Percentiles rank a stretch among this genome's conserved stretches.
Evolutionary conservation across 2,329 filamentous ascomycete genomes (phyloP).

Genomic region (Sarocladium strictum): DNA sequence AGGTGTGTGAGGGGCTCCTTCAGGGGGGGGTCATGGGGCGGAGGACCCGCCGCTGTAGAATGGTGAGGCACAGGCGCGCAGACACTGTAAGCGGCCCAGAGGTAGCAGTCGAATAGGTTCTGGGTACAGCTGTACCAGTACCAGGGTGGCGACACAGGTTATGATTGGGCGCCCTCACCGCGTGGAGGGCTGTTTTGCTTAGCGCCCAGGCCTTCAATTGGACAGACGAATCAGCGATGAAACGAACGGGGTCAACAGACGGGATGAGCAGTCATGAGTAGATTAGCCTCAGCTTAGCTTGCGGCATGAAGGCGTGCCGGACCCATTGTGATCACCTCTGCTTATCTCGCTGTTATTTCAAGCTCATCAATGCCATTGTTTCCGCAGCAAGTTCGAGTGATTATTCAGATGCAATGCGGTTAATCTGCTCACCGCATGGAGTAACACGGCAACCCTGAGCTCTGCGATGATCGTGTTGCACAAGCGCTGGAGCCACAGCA

Average conservation of each 20-base stretch:
- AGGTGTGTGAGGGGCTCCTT: not conserved
- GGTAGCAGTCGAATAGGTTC: too few species aligned
- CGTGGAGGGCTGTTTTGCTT: conserved; percentile 6
- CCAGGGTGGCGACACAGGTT: conserved; percentile 3
- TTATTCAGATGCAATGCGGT: not conserved
- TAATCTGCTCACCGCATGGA: not conserved
- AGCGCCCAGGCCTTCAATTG: conserved; percentile 2
- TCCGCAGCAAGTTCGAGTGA: not conserved
- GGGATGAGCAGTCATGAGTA: not conserved
- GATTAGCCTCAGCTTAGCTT: not conserved
- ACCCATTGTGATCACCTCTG: not conserved
- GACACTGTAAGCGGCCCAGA: not conserved
- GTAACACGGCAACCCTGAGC: not conserved
- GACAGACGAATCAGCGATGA: not conserved
- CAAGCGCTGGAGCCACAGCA: conserved; percentile 4
- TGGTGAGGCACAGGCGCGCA: not conserved
- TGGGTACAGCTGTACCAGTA: too few species aligned
- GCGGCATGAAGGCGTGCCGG: not conserved
- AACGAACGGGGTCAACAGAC: not conserved
- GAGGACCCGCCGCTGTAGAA: not conserved
- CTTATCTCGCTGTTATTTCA: too few species aligned
- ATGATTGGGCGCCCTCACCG: not conserved
- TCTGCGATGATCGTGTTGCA: not conserved
- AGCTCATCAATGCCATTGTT: conserved; percentile 1
- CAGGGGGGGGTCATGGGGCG: not conserved